Conservation (phyloP, 345 rosid species). For the Garcia nutans region DNA sequence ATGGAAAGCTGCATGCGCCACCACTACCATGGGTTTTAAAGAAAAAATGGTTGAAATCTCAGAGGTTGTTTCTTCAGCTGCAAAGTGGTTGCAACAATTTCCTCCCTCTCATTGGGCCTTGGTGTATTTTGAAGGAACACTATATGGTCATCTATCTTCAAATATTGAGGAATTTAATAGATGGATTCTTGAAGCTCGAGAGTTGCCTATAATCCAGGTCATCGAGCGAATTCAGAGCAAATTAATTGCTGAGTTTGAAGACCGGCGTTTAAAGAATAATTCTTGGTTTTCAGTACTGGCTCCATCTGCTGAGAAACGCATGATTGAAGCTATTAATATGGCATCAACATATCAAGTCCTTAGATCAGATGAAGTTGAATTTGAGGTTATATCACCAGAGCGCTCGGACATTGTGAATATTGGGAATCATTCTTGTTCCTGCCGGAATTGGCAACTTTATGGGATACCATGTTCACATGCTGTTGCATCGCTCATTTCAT, state of each 20-base stretch:
- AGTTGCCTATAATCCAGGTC: slow-evolving; percentile 52
- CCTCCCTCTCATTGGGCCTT: slow-evolving; percentile 49
- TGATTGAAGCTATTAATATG: slow-evolving; percentile 37
- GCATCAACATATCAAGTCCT: slow-evolving; percentile 47
- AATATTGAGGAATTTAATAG: slow-evolving; percentile 47
- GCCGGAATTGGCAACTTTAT: slow-evolving; percentile 55
- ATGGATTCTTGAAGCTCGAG: slow-evolving; percentile 54
- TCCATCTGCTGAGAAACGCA: slow-evolving; percentile 49
- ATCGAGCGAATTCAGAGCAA: slow-evolving; percentile 43
- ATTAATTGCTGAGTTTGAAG: slow-evolving; percentile 47
- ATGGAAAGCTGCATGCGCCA: slow-evolving; percentile 58
- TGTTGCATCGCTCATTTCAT: slow-evolving; percentile 49
- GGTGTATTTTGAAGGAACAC: slow-evolving; percentile 43
- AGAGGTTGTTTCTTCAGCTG: slow-evolving; percentile 46
- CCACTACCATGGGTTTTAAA: slow-evolving; percentile 40
- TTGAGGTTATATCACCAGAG: slow-evolving; percentile 48
- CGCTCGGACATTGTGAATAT: slow-evolving; percentile 55
- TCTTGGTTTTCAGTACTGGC: slow-evolving; percentile 47
- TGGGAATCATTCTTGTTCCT: slow-evolving; percentile 44
- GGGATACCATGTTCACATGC: slow-evolving; percentile 68
- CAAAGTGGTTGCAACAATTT: slow-evolving; percentile 49
- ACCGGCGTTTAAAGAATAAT: slow-evolving; percentile 33
- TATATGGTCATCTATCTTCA: slow-evolving; percentile 49
- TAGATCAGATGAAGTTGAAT: slow-evolving; percentile 60
- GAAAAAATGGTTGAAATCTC: slow-evolving; percentile 49